Percentiles rank a stretch among this genome's conserved stretches.
Conservation (phyloP, 805 yeast genomes). For the Lachancea kluyveri region DNA sequence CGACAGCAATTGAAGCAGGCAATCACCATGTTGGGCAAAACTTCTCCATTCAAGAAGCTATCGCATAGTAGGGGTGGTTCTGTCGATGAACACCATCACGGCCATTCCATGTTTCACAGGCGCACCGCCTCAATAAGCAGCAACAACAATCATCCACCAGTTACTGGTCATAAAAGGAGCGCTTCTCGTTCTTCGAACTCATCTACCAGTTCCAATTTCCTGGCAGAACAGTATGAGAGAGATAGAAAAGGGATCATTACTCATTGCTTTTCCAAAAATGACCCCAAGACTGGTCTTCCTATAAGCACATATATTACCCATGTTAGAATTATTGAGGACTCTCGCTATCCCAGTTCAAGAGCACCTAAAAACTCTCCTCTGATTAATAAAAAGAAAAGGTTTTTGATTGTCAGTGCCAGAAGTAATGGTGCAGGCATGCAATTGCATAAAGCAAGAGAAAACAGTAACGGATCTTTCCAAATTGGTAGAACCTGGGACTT, state of each 20-base stretch:
- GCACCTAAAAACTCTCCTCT: slow-evolving; percentile 53
- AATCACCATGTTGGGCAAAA: slow-evolving; percentile 31
- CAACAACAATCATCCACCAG: slow-evolving; percentile 22
- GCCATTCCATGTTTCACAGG: slow-evolving; percentile 15
- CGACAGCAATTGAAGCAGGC: too few species aligned
- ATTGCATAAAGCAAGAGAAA: slow-evolving; percentile 81
- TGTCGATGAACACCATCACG: slow-evolving; percentile 19
- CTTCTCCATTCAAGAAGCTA: slow-evolving; percentile 32
- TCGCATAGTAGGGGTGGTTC: slow-evolving; percentile 31
- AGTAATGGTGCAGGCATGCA: slow-evolving; percentile 65
- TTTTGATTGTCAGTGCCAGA: slow-evolving; percentile 40
- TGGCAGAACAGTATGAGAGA: slow-evolving; percentile 53
- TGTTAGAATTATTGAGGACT: slow-evolving; percentile 66
- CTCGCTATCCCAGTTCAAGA: slow-evolving; percentile 57
- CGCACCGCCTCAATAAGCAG: slow-evolving; percentile 16
- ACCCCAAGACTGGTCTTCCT: slow-evolving; percentile 34
- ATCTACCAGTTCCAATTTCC: slow-evolving; percentile 26
- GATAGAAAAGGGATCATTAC: slow-evolving; percentile 45
- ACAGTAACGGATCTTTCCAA: slow-evolving; percentile 67
- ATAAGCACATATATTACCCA: slow-evolving; percentile 68
- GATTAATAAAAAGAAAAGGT: slow-evolving; percentile 52
- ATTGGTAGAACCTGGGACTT: slow-evolving; percentile 92
- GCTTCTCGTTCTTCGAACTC: slow-evolving; percentile 30
- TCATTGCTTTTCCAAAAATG: slow-evolving; percentile 44
- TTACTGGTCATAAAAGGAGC: slow-evolving; percentile 29